These are phyloP conservation scores for Drosera spatulata DNA, from an alignment of 179 eudicot species.

Conservation along the genomic window DNA sequence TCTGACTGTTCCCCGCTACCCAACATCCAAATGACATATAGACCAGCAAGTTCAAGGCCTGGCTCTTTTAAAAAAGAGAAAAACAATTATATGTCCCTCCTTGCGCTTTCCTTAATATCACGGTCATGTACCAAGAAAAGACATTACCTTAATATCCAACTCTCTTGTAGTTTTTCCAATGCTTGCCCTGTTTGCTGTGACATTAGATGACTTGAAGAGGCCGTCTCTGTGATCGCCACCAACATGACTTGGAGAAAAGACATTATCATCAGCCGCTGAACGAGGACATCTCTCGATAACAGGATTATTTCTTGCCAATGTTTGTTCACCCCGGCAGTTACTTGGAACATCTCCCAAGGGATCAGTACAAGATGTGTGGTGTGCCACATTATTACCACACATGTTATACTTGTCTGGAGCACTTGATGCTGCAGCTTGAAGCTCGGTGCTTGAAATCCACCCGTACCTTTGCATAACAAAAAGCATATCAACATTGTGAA, in stretches of 20 bases:
- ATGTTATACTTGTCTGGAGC: slow-evolving; percentile 14
- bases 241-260: background rate
- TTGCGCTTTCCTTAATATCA: too few relatives aligned
- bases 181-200: slow-evolving; percentile 13
- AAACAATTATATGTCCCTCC: too few relatives aligned
- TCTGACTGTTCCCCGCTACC: too few relatives aligned
- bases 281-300: slow-evolving; percentile 12
- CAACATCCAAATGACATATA: too few relatives aligned
- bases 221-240: slow-evolving; percentile 9
- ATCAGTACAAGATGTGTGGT: slow-evolving; percentile 5
- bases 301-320: slow-evolving; percentile 12
- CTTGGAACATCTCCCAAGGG: slow-evolving; percentile 17
- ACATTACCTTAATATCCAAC: too few relatives aligned
- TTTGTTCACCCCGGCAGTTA: slow-evolving; percentile 17
- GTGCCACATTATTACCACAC: slow-evolving; percentile 11
- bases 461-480: slow-evolving; percentile 55
- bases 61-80: too few relatives aligned
- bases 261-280: slow-evolving; percentile 14
- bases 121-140: too few relatives aligned
- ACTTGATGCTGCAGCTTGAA: slow-evolving; percentile 22
- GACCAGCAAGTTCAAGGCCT: too few relatives aligned
- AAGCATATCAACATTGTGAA: background rate
- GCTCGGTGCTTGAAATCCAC: slow-evolving; percentile 51
- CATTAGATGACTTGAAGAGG: slow-evolving; percentile 13
- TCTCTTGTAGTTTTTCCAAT: slow-evolving; percentile 18